Base-by-base conservation (phyloP, 2,329 filamentous ascomycete genomes). In the Exophiala viscosa region DNA sequence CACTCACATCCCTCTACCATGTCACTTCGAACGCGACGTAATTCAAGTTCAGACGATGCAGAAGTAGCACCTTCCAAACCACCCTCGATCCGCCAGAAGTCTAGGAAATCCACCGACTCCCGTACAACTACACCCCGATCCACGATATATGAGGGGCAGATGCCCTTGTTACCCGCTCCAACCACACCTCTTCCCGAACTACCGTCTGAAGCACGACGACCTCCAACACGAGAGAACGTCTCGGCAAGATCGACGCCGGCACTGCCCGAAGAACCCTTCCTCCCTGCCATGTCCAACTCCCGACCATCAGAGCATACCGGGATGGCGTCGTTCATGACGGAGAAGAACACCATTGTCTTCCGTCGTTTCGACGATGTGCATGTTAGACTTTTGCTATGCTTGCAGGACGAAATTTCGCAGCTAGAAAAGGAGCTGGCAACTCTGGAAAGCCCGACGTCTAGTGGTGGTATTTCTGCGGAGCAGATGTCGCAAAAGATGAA, bases 281-380 rank as follows among this genome's bases (percentile, higher is more conserved):
- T 55, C 33, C 40, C 50, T 1, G 20, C 28, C 3, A 38, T 31
- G 2, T 38, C 46, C 15, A 32, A 23, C 9, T 38, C 46, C 23
- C 46, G 51, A 44, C 48, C 51, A 1, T 48, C 41, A 17, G 57
- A 61, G 15, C 59, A 62, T 15, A 41, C 47, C 0, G 48, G 53
- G 33, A 48, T 61, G 44, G 59, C 60, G 31, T 58, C 58, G 4
- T 62, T 61, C 45, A 63, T 63, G 61, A 57, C 53, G 3, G 52
- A 49, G 44, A 57, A 55, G 43, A 59, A 58, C 32, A 59, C 52
- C 14, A 52, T 61, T 13, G 61, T 71, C 6, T 61, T 72, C 3
- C 62, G 69, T 5, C 63, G 67, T 10, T 72, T 73, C 43, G 59
- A 60, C 6, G 48, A 58, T 1, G 55, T 70, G 0, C 70, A 69